phyloP scores from a whole-genome alignment of 371 early-diverging fungal species.

The Mucor piriformis region DNA sequence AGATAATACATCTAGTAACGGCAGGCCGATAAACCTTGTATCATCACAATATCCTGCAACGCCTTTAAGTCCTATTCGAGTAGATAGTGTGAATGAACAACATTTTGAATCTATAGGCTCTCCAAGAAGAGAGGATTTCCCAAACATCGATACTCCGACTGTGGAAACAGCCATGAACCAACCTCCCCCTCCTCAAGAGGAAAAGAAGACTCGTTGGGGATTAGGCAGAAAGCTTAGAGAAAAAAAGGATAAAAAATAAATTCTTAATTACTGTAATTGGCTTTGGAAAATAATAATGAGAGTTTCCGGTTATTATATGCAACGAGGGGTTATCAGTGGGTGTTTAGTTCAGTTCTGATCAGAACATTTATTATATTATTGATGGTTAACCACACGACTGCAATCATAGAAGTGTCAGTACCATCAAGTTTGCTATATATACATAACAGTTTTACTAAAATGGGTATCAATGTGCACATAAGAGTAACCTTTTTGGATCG shows the following conservation, averaged over 20 bases:
- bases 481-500: no score
- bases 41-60: constrained; percentile 10
- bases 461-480: no score
- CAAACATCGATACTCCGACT: constrained; percentile 6
- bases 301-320: no score
- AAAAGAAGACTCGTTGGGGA: constrained; percentile 40
- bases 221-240: constrained; percentile 27
- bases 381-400: no score
- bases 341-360: no score
- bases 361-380: no score
- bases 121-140: neutral
- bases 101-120: constrained; percentile 6
- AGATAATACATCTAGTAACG: constrained; percentile 11
- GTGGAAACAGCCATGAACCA: constrained; percentile 6
- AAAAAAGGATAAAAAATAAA: constrained; percentile 29
- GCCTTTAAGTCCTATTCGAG: constrained; percentile 6
- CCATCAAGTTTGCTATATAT: no score
- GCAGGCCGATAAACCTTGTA: constrained; percentile 18
- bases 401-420: no score
- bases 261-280: neutral
- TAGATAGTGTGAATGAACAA: neutral
- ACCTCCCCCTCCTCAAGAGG: constrained; percentile 16
- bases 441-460: no score
- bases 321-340: no score
- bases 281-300: neutral